phyloP scores from a whole-genome alignment of 2,329 filamentous ascomycete species.

The Furcasterigmium sp. region DNA sequence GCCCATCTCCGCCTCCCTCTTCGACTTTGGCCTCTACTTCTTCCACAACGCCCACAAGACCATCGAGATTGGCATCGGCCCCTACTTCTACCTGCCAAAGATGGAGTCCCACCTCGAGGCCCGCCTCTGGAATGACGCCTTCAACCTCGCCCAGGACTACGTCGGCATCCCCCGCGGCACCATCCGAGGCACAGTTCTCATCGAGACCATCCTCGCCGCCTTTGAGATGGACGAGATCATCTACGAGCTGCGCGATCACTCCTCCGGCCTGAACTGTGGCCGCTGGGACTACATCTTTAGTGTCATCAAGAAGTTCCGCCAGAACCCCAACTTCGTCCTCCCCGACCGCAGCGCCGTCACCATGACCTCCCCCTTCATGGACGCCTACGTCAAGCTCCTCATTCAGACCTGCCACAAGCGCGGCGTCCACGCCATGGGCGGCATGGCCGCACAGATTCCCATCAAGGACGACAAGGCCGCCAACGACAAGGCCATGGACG shows the following conservation, averaged over 20 bases:
- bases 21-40: slow-evolving; percentile 92
- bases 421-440: slow-evolving; percentile 86
- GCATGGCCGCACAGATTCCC: slow-evolving; percentile 90
- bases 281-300: slow-evolving; percentile 96
- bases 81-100: slow-evolving; percentile 90
- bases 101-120: slow-evolving; percentile 91
- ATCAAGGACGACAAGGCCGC: slow-evolving; percentile 82
- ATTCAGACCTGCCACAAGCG: slow-evolving; percentile 90
- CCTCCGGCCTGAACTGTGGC: slow-evolving; percentile 83
- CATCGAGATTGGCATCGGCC: slow-evolving; percentile 69
- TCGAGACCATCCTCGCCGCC: slow-evolving; percentile 85
- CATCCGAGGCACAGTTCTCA: slow-evolving; percentile 80
- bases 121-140: slow-evolving; percentile 85
- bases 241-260: slow-evolving; percentile 87
- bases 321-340: slow-evolving; percentile 78
- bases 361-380: slow-evolving; percentile 92
- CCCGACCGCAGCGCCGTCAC: slow-evolving; percentile 81
- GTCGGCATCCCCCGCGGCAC: slow-evolving; percentile 76
- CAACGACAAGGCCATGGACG: slow-evolving; percentile 83
- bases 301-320: slow-evolving; percentile 90
- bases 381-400: slow-evolving; percentile 77
- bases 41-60: slow-evolving; percentile 87
- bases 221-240: slow-evolving; percentile 99
- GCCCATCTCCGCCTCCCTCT: slow-evolving; percentile 77
- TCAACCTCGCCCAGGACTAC: slow-evolving; percentile 84